A percentile compares a stretch with the other conserved stretches of the same genome.
These are phyloP conservation scores for Ascochyta rabiei DNA, from an alignment of 2,329 filamentous ascomycete species.

Conservation along the genomic window DNA sequence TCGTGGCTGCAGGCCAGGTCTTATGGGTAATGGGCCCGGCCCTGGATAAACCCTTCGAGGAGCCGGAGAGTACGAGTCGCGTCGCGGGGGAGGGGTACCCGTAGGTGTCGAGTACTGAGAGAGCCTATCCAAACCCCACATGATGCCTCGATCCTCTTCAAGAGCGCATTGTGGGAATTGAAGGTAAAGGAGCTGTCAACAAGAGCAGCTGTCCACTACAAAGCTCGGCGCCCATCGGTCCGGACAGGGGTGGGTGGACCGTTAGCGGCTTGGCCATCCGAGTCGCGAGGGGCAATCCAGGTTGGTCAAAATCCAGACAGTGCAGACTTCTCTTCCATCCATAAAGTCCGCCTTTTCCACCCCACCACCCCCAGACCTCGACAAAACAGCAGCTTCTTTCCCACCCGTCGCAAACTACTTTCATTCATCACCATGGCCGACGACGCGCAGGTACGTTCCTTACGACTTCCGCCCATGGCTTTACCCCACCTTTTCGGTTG, in stretches of 20 bases:
- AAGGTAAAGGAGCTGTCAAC: conserved; percentile 4
- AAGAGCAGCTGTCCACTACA: conserved; percentile 6
- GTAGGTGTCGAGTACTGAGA: conserved; percentile 71
- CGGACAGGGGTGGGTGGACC: neutral
- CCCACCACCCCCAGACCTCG: conserved; percentile 37
- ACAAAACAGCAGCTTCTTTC: conserved; percentile 38
- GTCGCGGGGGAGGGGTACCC: conserved; percentile 65
- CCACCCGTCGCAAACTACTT: conserved; percentile 43
- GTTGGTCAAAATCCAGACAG: conserved; percentile 41
- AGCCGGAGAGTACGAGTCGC: conserved; percentile 74
- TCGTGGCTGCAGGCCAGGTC: conserved; percentile 71
- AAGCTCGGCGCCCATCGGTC: neutral
- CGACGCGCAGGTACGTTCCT: conserved; percentile 66
- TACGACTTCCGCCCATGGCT: conserved; percentile 30
- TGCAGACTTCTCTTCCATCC: conserved; percentile 41
- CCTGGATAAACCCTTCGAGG: conserved; percentile 74
- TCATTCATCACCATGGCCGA: conserved; percentile 66
- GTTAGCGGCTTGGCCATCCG: conserved; percentile 25
- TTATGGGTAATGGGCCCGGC: conserved; percentile 70
- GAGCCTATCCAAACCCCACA: conserved; percentile 88
- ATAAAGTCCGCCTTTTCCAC: conserved; percentile 34
- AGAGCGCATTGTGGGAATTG: neutral
- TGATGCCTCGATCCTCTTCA: conserved; percentile 46
- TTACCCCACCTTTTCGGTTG: conserved; percentile 48
- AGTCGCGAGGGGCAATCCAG: neutral